Conservation (phyloP, 2,329 filamentous ascomycete genomes). For the Parastagonospora avenae region DNA sequence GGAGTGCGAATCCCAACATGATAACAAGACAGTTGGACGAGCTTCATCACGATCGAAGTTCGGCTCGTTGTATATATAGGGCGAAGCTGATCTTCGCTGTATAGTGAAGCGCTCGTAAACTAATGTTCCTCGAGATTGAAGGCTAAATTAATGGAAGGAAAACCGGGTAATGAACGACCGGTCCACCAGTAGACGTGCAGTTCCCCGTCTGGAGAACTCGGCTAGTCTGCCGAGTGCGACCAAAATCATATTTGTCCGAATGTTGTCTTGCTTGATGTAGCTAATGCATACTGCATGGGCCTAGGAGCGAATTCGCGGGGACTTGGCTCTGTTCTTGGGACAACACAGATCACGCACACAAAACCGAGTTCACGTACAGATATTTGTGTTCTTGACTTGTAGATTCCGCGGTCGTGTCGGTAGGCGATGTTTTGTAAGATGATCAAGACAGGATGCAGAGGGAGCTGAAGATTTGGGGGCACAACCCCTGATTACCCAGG, state of each 20-base stretch:
- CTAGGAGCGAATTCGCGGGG: background rate
- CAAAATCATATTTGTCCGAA: background rate
- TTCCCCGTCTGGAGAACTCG: background rate
- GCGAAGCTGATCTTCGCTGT: too few relatives aligned
- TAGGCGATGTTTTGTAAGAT: too few relatives aligned
- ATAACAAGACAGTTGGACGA: background rate
- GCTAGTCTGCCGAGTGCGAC: background rate
- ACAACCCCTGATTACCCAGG: too few relatives aligned
- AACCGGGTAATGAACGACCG: background rate
- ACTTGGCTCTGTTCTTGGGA: background rate
- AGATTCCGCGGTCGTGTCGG: too few relatives aligned
- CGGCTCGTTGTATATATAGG: background rate
- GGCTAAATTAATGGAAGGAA: background rate
- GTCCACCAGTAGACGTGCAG: background rate
- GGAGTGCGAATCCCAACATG: slow-evolving; percentile 11
- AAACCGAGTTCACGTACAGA: too few relatives aligned
- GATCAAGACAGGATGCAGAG: too few relatives aligned
- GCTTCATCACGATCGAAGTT: background rate
- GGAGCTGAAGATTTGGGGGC: too few relatives aligned
- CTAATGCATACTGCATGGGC: background rate
- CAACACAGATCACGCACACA: background rate
- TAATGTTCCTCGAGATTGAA: background rate
- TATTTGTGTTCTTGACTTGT: too few relatives aligned
- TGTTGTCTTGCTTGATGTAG: background rate
- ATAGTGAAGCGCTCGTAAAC: background rate